Evolutionary conservation across 1,284 basidiomycete genomes (phyloP).

Genomic region (Ustilago hordei): DNA sequence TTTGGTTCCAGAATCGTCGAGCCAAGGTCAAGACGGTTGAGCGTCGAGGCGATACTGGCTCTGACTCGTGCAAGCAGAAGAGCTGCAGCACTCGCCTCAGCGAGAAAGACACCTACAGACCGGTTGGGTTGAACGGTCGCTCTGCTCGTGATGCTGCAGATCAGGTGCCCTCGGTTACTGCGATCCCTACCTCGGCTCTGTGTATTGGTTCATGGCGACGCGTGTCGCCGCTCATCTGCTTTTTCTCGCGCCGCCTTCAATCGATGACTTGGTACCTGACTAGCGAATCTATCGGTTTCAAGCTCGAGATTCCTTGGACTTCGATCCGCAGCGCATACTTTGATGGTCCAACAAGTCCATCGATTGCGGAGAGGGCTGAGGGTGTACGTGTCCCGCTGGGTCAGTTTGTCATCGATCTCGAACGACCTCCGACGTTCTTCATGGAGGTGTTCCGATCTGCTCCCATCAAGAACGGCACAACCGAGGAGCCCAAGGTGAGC

Average conservation of each 20-base stretch:
- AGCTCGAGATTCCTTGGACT: conserved; percentile 58
- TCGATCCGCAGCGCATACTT: conserved; percentile 45
- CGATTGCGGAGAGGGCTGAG: conserved; percentile 52
- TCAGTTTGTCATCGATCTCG: conserved; percentile 52
- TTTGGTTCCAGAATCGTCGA: conserved; percentile 61
- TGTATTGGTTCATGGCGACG: conserved; percentile 61
- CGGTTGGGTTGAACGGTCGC: conserved; percentile 1
- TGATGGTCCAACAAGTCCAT: conserved; percentile 39
- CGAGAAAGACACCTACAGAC: conserved; percentile 22
- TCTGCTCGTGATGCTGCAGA: conserved; percentile 17
- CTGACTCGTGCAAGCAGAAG: conserved; percentile 28
- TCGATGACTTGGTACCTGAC: conserved; percentile 58
- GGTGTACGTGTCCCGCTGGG: conserved; percentile 51
- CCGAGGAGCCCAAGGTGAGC: conserved; percentile 41
- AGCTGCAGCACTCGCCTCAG: conserved; percentile 27
- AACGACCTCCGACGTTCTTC: conserved; percentile 60
- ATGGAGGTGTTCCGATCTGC: conserved; percentile 62
- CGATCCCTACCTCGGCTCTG: conserved; percentile 52
- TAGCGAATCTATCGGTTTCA: conserved; percentile 62
- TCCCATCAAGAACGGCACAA: conserved; percentile 23
- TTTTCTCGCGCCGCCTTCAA: conserved; percentile 57
- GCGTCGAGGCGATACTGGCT: conserved; percentile 31
- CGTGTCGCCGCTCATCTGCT: conserved; percentile 60
- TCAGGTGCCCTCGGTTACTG: conserved; percentile 34
- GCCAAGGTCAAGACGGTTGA: conserved; percentile 56